Conservation (phyloP, 1,284 basidiomycete species). For the Cutaneotrichosporon mucoides region DNA sequence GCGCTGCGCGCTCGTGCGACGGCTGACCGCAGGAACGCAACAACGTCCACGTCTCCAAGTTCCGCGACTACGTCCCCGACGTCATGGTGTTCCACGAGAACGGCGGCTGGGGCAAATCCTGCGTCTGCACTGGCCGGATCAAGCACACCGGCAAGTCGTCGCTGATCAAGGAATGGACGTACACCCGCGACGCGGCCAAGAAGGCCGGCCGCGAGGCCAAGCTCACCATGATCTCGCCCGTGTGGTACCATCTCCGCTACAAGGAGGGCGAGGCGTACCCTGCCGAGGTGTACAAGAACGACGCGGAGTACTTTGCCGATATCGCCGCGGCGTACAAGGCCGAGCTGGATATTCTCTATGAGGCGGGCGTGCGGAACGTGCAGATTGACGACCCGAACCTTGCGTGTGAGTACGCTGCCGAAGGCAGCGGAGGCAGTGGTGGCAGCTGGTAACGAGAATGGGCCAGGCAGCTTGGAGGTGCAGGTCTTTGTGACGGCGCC, state of each 20-base stretch:
- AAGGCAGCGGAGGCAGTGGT: no score
- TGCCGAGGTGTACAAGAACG: conserved; percentile 22
- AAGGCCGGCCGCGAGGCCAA: conserved; percentile 54
- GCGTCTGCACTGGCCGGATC: conserved; percentile 38
- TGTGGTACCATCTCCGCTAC: conserved; percentile 65
- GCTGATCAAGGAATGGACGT: conserved; percentile 44
- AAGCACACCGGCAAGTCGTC: conserved; percentile 32
- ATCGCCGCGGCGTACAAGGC: conserved; percentile 64
- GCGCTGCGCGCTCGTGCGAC: no score
- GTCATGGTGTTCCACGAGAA: conserved; percentile 27
- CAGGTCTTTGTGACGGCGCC: no score
- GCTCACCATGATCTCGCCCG: conserved; percentile 68
- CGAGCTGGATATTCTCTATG: conserved; percentile 68
- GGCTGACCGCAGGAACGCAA: conserved; percentile 53
- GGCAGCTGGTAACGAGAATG: no score
- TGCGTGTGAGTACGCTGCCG: conserved; percentile 40
- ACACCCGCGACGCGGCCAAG: conserved; percentile 25
- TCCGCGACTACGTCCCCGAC: conserved; percentile 29
- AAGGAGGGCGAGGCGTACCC: conserved; percentile 28
- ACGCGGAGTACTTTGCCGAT: conserved; percentile 53
- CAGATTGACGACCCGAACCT: conserved; percentile 65
- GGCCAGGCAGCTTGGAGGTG: no score
- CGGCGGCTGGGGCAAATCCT: conserved; percentile 24
- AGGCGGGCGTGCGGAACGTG: conserved; percentile 63
- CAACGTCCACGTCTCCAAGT: conserved; percentile 28